A percentile compares a stretch with the other conserved stretches of the same genome.
Conservation (phyloP, 768 basidiomycete genomes). For the Mycena polygramma region DNA sequence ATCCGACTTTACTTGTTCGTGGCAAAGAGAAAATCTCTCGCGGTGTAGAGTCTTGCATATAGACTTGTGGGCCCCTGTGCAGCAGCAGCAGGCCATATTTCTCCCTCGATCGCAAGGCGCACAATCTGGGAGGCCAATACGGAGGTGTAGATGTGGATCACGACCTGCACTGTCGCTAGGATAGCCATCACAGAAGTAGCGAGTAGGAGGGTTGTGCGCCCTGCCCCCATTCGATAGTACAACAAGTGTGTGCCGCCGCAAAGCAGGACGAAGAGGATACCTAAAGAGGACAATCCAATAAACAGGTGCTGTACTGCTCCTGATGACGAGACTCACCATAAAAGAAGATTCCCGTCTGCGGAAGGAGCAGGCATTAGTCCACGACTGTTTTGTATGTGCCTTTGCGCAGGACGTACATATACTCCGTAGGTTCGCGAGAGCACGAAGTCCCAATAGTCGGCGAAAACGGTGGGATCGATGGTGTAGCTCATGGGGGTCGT, state of each 20-base stretch:
- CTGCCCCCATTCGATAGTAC: slow-evolving; percentile 7
- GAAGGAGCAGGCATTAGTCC: too few species aligned
- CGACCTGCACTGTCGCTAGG: slow-evolving; percentile 7
- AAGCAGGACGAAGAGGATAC: slow-evolving; percentile 1
- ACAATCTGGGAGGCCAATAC: slow-evolving; percentile 1
- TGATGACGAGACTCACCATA: slow-evolving; percentile 2
- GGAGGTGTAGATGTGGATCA: background rate
- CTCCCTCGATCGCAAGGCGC: slow-evolving; percentile 5
- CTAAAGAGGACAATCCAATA: background rate
- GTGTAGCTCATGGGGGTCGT: background rate
- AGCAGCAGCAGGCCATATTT: background rate
- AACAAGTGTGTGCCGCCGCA: background rate
- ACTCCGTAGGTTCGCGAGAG: background rate
- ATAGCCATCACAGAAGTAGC: slow-evolving; percentile 12
- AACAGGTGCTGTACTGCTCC: background rate
- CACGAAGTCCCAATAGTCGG: background rate
- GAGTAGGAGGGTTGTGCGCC: background rate
- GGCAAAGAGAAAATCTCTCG: slow-evolving; percentile 8
- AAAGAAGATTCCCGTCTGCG: slow-evolving; percentile 5
- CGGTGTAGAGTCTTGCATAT: background rate
- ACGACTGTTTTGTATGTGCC: too few species aligned
- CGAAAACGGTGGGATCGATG: background rate
- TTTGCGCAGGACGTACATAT: background rate
- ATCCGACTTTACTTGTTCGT: slow-evolving; percentile 14
- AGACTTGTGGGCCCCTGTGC: background rate